A percentile compares a stretch with the other conserved stretches of the same genome.
Evolutionary conservation across 2,329 filamentous ascomycete genomes (phyloP).

Genomic region (Clonostachys solani): DNA sequence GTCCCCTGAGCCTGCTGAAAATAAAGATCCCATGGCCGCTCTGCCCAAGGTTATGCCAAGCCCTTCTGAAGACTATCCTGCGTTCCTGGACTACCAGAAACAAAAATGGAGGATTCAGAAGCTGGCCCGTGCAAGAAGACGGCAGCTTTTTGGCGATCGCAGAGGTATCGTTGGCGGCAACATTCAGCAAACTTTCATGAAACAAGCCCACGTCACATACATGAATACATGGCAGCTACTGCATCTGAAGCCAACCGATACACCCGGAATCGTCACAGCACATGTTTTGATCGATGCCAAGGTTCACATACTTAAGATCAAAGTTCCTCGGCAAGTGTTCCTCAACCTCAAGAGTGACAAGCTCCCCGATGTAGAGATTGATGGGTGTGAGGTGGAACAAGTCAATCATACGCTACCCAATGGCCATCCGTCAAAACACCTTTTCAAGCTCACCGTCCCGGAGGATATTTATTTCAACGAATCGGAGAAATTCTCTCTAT

Average conservation of each 20-base stretch:
- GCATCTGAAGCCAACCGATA: conserved; percentile 78
- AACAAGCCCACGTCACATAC: conserved; percentile 86
- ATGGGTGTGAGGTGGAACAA: conserved; percentile 85
- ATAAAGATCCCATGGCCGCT: conserved; percentile 73
- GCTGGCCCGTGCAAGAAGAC: conserved; percentile 76
- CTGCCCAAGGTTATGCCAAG: conserved; percentile 81
- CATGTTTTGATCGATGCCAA: conserved; percentile 93
- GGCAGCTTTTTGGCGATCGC: conserved; percentile 90
- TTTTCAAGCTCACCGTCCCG: conserved; percentile 89
- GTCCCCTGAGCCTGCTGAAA: conserved; percentile 63
- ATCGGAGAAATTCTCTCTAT: conserved; percentile 71
- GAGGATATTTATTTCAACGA: conserved; percentile 87
- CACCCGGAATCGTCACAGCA: conserved; percentile 79
- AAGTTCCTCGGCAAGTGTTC: conserved; percentile 85
- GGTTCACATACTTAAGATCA: conserved; percentile 81
- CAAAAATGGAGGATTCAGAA: conserved; percentile 99
- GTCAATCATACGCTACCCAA: conserved; percentile 92
- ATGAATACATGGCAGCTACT: conserved; percentile 94
- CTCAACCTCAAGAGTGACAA: conserved; percentile 87
- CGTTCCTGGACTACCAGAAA: conserved; percentile 92
- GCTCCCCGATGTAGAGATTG: conserved; percentile 81
- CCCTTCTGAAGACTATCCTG: conserved; percentile 80
- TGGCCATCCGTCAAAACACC: conserved; percentile 85
- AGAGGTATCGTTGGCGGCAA: conserved; percentile 45
- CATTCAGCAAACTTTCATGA: conserved; percentile 73